Percentiles rank a stretch among this genome's conserved stretches.
Evolutionary conservation across 306 rosid genomes (phyloP).

Genomic region (Pterocarpus santalinus): DNA sequence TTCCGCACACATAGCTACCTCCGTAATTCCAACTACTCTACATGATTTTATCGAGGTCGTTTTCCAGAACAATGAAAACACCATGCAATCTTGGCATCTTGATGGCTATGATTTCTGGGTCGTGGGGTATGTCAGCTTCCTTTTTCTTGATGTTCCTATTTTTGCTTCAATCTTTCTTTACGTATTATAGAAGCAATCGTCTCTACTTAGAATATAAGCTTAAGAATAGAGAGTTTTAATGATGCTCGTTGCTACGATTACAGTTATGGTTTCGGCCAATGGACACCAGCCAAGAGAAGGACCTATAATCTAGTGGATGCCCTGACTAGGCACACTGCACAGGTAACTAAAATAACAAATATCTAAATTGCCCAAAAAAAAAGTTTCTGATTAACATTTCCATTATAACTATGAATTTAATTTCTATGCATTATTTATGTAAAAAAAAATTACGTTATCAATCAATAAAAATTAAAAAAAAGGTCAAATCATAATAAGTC

Average conservation of each 20-base stretch:
- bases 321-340: conserved; percentile 88
- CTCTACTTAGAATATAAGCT: conserved; percentile 14
- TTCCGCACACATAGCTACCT: conserved; percentile 63
- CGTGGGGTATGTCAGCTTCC: conserved; percentile 72
- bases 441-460: too few relatives aligned
- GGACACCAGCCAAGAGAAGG: conserved; percentile 71
- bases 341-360: conserved; percentile 58
- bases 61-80: conserved; percentile 81
- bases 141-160: background rate
- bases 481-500: too few relatives aligned
- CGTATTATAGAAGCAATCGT: conserved; percentile 25
- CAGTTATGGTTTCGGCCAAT: conserved; percentile 86
- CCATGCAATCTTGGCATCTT: conserved; percentile 90
- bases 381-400: too few relatives aligned
- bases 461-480: too few relatives aligned
- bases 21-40: conserved; percentile 67
- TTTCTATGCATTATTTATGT: too few relatives aligned
- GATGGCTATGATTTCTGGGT: conserved; percentile 98
- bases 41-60: conserved; percentile 90
- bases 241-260: conserved; percentile 42
- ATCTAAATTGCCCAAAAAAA: background rate
- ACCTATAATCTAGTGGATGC: conserved; percentile 88
- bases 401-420: too few relatives aligned
- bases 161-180: conserved; percentile 28
- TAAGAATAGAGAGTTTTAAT: conserved; percentile 9